Conservation (phyloP, 1,139 yeast species). For the Candida frijolesensis region DNA sequence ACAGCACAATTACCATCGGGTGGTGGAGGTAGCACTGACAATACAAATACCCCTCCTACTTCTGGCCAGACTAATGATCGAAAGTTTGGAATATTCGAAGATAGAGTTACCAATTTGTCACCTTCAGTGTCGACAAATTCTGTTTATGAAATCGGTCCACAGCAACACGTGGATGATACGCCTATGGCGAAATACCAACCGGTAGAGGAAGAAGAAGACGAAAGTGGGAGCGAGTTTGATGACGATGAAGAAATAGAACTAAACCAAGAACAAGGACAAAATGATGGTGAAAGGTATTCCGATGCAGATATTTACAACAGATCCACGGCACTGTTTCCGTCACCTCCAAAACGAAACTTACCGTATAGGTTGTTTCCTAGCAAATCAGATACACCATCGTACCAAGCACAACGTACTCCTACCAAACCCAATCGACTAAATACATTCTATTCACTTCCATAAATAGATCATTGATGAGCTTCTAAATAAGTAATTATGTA, state of each 20-base stretch:
- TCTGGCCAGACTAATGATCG: not conserved
- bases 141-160: conserved; percentile 4
- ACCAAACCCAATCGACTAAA: not conserved
- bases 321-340: not conserved
- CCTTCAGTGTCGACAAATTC: conserved; percentile 11
- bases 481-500: not conserved
- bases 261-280: not conserved
- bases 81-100: conserved; percentile 9
- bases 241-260: conserved; percentile 12
- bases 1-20: not conserved
- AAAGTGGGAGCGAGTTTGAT: conserved; percentile 22
- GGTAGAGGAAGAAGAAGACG: conserved; percentile 11
- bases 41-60: not conserved
- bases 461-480: not conserved
- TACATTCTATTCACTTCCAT: not conserved
- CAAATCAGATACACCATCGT: not conserved
- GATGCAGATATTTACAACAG: not conserved
- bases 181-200: not conserved
- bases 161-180: not conserved
- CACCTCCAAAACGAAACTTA: not conserved
- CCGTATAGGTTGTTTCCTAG: not conserved
- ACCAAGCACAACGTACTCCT: not conserved
- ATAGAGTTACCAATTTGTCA: conserved; percentile 10
- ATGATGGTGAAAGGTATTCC: conserved; percentile 1
- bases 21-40: too few species aligned